Evolutionary conservation across 1,284 basidiomycete species (phyloP), one percentile per base, ranked within the genome.

Genomic region (Apiotrichum akiyoshidainum): DNA sequence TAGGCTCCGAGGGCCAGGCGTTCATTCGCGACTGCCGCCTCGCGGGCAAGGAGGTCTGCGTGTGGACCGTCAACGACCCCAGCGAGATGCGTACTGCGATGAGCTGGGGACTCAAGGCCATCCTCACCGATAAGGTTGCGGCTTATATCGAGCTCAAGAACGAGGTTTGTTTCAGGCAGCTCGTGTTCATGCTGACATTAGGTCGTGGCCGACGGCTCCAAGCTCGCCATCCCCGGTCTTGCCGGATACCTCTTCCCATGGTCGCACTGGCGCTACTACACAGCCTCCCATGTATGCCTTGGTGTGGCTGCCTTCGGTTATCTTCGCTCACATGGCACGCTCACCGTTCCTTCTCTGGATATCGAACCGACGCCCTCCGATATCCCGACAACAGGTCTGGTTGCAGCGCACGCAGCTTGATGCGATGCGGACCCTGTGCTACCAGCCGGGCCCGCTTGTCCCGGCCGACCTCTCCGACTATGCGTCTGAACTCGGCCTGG

Each of bases 51-150:
- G 86, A 86, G 69, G 71, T 97, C 54, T 87, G 92, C 84, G 91
- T 94, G 13, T 99, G 96, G 96, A 99, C 95, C 0, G 94, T 98
- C 39, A 99, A 98, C 74, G 85, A 90, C 58, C 86, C 87, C 13
- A 84, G 84, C 57, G 87, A 95, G 74, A 97, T 99, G 94, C 89
- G 92, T 81, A 90, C 95, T 83, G 73, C 90, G 53, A 87, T 90
- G 37, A 81, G 89, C 59, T 96, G 92, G 94, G 90, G 86, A 58
- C 89, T 91, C 40, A 87, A 92, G 68, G 94, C 87, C 17, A 89
- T 99, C 66, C 82, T 99, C 61, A 99, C 95, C 5, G 95, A 99
- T 70, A 73, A 77, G 33, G 75, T 77, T 16, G 75, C 65, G 14
- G 65, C 55, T 10, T 72, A 72, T 31, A 64, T 72, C 10, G 54